Evolutionary conservation across 352 stramenopile genomes (phyloP).

Genomic region (Thalassiosira mediterranea): DNA sequence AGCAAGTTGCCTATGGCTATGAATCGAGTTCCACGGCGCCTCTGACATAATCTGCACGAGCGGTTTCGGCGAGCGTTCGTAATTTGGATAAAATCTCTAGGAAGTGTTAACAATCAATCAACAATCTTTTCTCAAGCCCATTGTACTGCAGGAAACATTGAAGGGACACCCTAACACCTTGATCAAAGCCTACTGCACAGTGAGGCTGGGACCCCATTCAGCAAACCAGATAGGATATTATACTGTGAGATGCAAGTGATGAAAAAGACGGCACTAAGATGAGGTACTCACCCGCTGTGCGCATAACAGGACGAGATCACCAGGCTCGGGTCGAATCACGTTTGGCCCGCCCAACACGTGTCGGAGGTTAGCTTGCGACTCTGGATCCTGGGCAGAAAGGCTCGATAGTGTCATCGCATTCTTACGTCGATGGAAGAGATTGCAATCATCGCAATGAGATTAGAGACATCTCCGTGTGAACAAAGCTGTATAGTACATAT

Average conservation of each 20-base stretch:
- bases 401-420: conserved; percentile 82
- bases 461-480: no score
- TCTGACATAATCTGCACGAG: no score
- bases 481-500: no score
- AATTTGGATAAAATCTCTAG: conserved; percentile 24
- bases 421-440: conserved; percentile 17
- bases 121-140: conserved; percentile 58
- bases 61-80: no score
- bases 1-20: no score
- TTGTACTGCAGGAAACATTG: conserved; percentile 81
- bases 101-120: conserved; percentile 69
- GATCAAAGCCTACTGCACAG: conserved; percentile 83
- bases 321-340: conserved; percentile 70
- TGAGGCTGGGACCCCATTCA: conserved; percentile 75
- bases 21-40: no score
- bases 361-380: conserved; percentile 78
- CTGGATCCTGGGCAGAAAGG: conserved; percentile 81
- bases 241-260: conserved; percentile 9
- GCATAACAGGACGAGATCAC: conserved; percentile 87
- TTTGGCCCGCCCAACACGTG: conserved; percentile 71
- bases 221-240: background rate
- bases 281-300: conserved; percentile 62
- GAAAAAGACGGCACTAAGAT: background rate
- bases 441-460: no score
- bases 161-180: conserved; percentile 73